Evolutionary conservation across 768 basidiomycete genomes (phyloP).

Genomic region (Lactarius sanguifluus): DNA sequence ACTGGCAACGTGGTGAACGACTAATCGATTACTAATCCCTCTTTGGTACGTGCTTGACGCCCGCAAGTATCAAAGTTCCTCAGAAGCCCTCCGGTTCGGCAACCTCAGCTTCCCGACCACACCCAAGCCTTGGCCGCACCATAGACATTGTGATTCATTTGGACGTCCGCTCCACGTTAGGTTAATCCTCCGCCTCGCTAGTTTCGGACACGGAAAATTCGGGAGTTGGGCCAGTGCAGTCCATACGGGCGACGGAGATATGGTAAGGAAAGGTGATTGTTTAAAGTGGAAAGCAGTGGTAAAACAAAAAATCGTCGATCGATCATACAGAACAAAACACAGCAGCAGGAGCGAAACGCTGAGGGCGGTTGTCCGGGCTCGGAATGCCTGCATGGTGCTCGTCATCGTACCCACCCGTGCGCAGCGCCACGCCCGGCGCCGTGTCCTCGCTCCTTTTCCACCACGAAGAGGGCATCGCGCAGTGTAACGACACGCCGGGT

Average conservation of each 20-base stretch:
- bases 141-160: not conserved
- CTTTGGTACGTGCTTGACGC: constrained; percentile 5
- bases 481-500: constrained; percentile 61
- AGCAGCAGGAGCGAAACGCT: constrained; percentile 6
- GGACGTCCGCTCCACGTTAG: not conserved
- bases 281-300: not conserved
- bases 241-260: not conserved
- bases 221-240: not conserved
- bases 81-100: constrained; percentile 26
- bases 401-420: constrained; percentile 49
- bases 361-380: constrained; percentile 1
- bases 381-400: not conserved
- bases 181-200: constrained; percentile 2
- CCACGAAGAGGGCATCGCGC: constrained; percentile 81
- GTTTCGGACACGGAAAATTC: not conserved
- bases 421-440: constrained; percentile 79
- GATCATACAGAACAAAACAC: constrained; percentile 16
- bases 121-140: not conserved
- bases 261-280: not conserved
- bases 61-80: constrained; percentile 20
- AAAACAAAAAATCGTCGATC: constrained; percentile 3
- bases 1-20: constrained; percentile 4
- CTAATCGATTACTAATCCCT: not conserved
- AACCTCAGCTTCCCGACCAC: not conserved
- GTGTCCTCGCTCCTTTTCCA: constrained; percentile 81